phyloP scores from a whole-genome alignment of 1,284 basidiomycete genomes.

The Ustilago nuda region DNA sequence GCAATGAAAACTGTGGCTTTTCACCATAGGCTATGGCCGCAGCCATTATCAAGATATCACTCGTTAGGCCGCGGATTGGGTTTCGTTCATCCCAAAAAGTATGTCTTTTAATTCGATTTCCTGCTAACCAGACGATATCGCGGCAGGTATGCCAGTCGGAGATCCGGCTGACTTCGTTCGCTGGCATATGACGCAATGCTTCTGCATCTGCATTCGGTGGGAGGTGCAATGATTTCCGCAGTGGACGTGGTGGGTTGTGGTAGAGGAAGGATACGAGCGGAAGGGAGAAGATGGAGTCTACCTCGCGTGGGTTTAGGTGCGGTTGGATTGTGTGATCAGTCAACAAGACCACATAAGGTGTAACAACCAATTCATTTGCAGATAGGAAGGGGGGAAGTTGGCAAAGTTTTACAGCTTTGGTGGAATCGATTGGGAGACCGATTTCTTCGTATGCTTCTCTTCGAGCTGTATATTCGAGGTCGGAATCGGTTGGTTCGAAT shows the following conservation, averaged over 20 bases:
- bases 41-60: conserved; percentile 64
- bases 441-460: conserved; percentile 67
- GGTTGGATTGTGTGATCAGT: conserved; percentile 50
- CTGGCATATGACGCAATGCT: conserved; percentile 43
- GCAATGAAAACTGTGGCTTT: conserved; percentile 35
- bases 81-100: conserved; percentile 65
- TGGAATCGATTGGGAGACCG: conserved; percentile 56
- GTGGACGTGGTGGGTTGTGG: conserved; percentile 43
- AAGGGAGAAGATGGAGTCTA: conserved; percentile 56
- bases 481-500: conserved; percentile 58
- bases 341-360: conserved; percentile 61
- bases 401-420: conserved; percentile 56
- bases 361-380: conserved; percentile 66
- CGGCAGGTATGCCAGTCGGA: conserved; percentile 65
- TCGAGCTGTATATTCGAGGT: conserved; percentile 60
- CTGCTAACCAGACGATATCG: conserved; percentile 61
- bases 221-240: conserved; percentile 43
- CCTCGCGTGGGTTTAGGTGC: conserved; percentile 59
- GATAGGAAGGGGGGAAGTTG: conserved; percentile 60
- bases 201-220: conserved; percentile 31
- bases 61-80: conserved; percentile 61
- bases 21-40: conserved; percentile 54
- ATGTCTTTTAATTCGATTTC: conserved; percentile 53
- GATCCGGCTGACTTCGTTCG: conserved; percentile 52
- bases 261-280: conserved; percentile 62